Evolutionary conservation across 805 yeast species (phyloP), one percentile per base, ranked within the genome.

Genomic region (Huiozyma sinensis): DNA sequence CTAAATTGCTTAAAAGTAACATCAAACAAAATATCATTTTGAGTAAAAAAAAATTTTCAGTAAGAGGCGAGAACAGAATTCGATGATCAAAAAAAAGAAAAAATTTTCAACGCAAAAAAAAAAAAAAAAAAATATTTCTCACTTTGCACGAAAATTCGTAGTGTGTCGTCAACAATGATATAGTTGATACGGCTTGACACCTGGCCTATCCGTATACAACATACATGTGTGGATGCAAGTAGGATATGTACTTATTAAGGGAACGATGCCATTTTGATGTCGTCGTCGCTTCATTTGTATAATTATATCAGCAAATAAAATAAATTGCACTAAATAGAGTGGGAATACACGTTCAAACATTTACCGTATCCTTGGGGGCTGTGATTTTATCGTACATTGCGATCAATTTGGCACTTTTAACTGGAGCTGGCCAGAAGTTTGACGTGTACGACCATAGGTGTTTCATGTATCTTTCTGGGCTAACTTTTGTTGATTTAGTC

Each of bases 381-480:
- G 48, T 51, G 30, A 80, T 64, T 63, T 81, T 77, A 48, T 66
- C 71, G 62, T 85, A 88, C 95, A 88, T 87, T 30, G 76, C 79
- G 56, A 73, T 71, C 49, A 87, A 76, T 65, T 82, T 82, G 34
- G 69, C 63, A 47, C 90, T 81, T 36, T 83, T 77, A n/a, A 81
- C 95, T 48, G 75, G 74, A 4, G 79, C 83, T 2, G 96, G 96
- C 96, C 96, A 87, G 66, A 79, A 87, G 43, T 76, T 73, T 17
- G 88, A 72, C 5, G 92, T 86, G 60, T 81, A 86, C 30, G 83
- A 75, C 95, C 96, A 87, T 47, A 87, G 64, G 54, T 86, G 92
- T 57, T 75, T 80, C 45, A 69, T 67, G 46, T 66, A 53, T 55
- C 69, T 73, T 6, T 63, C 69, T 29, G 67, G 57, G 24, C 67